A percentile compares a stretch with the other conserved stretches of the same genome.
Conservation (phyloP, 164 flowering plant species). For the Paratinospora sagittata region DNA sequence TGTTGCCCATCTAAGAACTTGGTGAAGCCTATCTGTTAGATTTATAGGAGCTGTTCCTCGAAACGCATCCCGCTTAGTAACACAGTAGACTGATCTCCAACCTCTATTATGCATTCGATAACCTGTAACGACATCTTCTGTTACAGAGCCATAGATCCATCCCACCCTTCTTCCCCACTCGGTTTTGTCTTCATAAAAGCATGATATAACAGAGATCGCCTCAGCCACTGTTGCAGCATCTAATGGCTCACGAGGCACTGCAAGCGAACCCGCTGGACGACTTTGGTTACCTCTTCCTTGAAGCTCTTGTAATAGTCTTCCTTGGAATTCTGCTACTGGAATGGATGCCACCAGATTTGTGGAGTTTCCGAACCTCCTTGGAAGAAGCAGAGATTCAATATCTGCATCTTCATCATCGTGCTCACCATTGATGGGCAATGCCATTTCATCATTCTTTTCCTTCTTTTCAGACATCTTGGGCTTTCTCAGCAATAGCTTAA, state of each 20-base stretch:
- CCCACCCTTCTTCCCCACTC: conserved; percentile 95
- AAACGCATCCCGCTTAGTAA: conserved; percentile 85
- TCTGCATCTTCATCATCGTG: conserved; percentile 39
- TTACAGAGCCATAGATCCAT: conserved; percentile 95
- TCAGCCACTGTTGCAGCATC: conserved; percentile 87
- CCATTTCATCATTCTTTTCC: conserved; percentile 48
- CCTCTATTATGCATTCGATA: conserved; percentile 95
- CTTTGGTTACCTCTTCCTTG: conserved; percentile 49
- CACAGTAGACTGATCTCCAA: conserved; percentile 91
- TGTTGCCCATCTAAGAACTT: conserved; percentile 95
- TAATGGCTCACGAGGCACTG: conserved; percentile 78
- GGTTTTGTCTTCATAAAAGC: conserved; percentile 83
- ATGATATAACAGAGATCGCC: conserved; percentile 75
- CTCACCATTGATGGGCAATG: conserved; percentile 35
- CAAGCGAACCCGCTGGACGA: conserved; percentile 77
- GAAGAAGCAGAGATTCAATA: conserved; percentile 48
- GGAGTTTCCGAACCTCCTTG: conserved; percentile 79
- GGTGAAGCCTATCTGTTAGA: conserved; percentile 83
- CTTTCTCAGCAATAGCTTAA: conserved; percentile 37
- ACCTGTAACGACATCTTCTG: conserved; percentile 97
- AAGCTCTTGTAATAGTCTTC: conserved; percentile 67
- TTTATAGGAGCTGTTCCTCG: conserved; percentile 98
- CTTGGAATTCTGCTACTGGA: conserved; percentile 84
- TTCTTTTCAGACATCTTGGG: conserved; percentile 28
- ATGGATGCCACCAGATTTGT: conserved; percentile 59